Percentiles rank a stretch among this genome's conserved stretches.
These are phyloP conservation scores for Eucalyptus microcorys DNA, from an alignment of 345 rosid genomes.

Conservation along the genomic window DNA sequence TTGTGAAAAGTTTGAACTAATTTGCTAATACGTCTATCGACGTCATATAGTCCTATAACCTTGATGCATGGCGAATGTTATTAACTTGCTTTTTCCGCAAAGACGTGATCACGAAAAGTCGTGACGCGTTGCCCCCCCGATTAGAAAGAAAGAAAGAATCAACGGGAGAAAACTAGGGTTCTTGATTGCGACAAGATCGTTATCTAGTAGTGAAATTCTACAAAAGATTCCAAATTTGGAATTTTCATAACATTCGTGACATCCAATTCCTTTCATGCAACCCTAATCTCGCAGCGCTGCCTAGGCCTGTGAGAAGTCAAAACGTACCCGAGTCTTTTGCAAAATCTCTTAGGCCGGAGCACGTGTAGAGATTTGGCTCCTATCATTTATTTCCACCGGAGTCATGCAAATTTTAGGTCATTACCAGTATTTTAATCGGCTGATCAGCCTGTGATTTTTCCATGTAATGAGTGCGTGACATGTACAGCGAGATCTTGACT, in stretches of 20 bases:
- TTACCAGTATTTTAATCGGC: not conserved
- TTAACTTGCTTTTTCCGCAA: not conserved
- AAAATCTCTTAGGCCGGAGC: not conserved
- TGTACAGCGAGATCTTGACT: not conserved
- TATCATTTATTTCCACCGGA: not conserved
- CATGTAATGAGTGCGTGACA: not conserved
- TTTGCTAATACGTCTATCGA: not conserved
- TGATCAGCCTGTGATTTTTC: not conserved
- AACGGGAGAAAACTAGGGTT: not conserved
- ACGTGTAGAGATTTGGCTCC: not conserved
- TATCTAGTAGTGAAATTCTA: not conserved
- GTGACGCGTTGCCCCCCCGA: not conserved
- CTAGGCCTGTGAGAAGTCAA: not conserved
- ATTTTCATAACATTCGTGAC: not conserved
- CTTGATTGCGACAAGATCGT: not conserved
- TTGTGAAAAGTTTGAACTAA: not conserved
- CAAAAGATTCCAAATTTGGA: not conserved
- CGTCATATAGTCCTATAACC: not conserved
- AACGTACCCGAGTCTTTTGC: not conserved
- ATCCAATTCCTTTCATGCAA: not conserved
- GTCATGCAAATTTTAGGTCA: not conserved
- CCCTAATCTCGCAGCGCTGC: not conserved
- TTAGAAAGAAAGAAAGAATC: not conserved
- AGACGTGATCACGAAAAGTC: not conserved
- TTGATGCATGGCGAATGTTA: not conserved